Base-by-base conservation (phyloP, 2,329 filamentous ascomycete species). In the Chrysosporium queenslandicum region DNA sequence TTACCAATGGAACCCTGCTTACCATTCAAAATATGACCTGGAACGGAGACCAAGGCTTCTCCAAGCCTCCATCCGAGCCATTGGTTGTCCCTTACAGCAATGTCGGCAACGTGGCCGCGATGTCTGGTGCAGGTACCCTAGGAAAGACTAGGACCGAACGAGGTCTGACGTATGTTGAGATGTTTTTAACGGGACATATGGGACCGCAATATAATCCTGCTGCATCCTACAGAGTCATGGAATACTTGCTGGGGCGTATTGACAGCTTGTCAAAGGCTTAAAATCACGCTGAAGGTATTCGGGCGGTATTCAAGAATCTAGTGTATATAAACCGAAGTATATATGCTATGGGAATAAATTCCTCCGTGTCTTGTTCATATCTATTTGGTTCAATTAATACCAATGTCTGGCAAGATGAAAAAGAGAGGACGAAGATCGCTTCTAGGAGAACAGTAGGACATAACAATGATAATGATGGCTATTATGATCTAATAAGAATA, bases 1-100 rank as follows among this genome's bases (percentile, higher is more conserved):
- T 83, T 21, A 72, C 76, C 60, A 85, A 86, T 64, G 86, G 85
- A 14, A 85, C 85, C 0, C 72, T 91, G 1, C 71, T 87, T 5
- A 77, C 77, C 1, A 82, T 90, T 54, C 86, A 91, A 63, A 89
- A 89, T 70, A 87, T 90, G 81, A 89, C 85, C 0, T 91, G 82
- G 81, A 79, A 80, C 53, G 86, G 85, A 3, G 65, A 74, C 40
- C 78, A 85, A 48, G 87, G 86, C 0, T 90, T 91, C 72, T 77
- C 82, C 57, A 63, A 66, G 1, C 66, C 69, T 0, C 86, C 86
- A 0, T 64, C 64, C 1, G 75, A 80, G 48, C 79, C 81, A 1
- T 82, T 87, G 62, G 87, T 79, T 63, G 83, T 89, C 0, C 85
- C 86, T 0, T 82, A 79, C 62, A 79, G 83, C 58, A 61, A 60